phyloP scores from a whole-genome alignment of 805 yeast genomes.

The Wickerhamiella galacta region DNA sequence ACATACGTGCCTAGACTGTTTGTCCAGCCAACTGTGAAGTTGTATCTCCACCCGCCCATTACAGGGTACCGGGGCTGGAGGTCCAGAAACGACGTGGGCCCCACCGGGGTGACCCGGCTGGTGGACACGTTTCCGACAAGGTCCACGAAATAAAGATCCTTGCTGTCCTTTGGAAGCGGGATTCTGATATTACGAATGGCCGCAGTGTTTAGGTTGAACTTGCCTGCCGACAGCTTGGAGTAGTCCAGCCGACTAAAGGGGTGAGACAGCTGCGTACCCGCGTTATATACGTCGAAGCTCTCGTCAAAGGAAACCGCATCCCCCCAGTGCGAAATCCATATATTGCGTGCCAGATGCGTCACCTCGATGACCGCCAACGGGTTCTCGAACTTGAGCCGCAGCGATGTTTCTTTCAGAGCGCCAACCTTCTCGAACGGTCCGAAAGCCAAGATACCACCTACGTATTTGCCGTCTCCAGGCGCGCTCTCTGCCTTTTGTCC shows the following conservation, averaged over 20 bases:
- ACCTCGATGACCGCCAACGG: slow-evolving; percentile 49
- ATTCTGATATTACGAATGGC: slow-evolving; percentile 47
- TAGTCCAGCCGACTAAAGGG: slow-evolving; percentile 65
- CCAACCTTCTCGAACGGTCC: slow-evolving; percentile 35
- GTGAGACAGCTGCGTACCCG: slow-evolving; percentile 46
- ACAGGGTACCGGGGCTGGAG: slow-evolving; percentile 84
- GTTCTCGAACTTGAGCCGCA: slow-evolving; percentile 46
- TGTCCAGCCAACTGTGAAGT: slow-evolving; percentile 93
- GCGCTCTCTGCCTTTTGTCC: slow-evolving; percentile 14
- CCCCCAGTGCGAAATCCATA: slow-evolving; percentile 85
- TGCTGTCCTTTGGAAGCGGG: slow-evolving; percentile 32
- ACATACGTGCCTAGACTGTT: slow-evolving; percentile 38
- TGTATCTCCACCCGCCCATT: slow-evolving; percentile 91
- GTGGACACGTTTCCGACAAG: slow-evolving; percentile 89
- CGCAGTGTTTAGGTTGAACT: slow-evolving; percentile 33
- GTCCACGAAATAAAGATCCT: slow-evolving; percentile 71
- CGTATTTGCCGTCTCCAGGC: slow-evolving; percentile 11
- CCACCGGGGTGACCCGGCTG: slow-evolving; percentile 19
- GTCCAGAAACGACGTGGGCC: slow-evolving; percentile 27
- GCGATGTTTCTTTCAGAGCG: slow-evolving; percentile 20
- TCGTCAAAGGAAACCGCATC: slow-evolving; percentile 62
- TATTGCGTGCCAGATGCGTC: slow-evolving; percentile 44
- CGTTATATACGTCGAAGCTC: slow-evolving; percentile 62
- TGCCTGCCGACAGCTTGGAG: slow-evolving; percentile 35
- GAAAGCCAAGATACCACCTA: slow-evolving; percentile 26